Evolutionary conservation across 176 grass and related monocot genomes (phyloP), one percentile per base, ranked within the genome.

Genomic region (Musa troglodytarum): DNA sequence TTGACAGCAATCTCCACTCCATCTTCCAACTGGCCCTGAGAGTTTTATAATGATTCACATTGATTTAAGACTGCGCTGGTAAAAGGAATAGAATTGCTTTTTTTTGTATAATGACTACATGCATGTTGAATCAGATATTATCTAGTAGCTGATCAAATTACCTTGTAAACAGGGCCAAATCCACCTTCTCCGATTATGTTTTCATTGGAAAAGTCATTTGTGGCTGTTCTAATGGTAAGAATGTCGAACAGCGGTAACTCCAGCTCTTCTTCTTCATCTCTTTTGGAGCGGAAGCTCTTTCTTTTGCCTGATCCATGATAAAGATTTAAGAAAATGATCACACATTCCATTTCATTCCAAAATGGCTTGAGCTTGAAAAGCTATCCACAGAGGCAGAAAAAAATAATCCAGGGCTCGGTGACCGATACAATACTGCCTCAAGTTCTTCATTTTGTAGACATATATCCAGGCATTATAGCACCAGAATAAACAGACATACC

Each of bases 141-240:
- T 29, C 9, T 49, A 34, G 11, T 25, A 2, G 15, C 1, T 3
- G 23, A 57, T 16, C 2, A 10, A n/a, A 52, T 74, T 81, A 90
- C 88, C 88, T 67, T 76, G 49, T 86, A 90, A 56, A 90, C 88
- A 15, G 78, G 78, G 21, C 88, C 88, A 54, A 90, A 90, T 10
- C 88, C 88, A 9, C 88, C 88, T 51, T 86, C 65, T 6, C 84
- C 84, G 11, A 89, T 80, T 76, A 86, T 81, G 12, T 63, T 78
- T 5, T 54, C 49, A 0, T 50, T 19, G 7, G 88, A 28, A 20
- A 90, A 89, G 51, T 68, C 77, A 7, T 71, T 65, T 0, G 87
- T 89, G 3, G 49, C 70, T 53, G 49, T 6, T 73, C 70, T 73
- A 7, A 73, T 73, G 8, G 52, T 73, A n/a, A 23, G 22, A 4